Evolutionary conservation across 176 grass and related monocot genomes (phyloP).

Genomic region (Cenchrus americanus): DNA sequence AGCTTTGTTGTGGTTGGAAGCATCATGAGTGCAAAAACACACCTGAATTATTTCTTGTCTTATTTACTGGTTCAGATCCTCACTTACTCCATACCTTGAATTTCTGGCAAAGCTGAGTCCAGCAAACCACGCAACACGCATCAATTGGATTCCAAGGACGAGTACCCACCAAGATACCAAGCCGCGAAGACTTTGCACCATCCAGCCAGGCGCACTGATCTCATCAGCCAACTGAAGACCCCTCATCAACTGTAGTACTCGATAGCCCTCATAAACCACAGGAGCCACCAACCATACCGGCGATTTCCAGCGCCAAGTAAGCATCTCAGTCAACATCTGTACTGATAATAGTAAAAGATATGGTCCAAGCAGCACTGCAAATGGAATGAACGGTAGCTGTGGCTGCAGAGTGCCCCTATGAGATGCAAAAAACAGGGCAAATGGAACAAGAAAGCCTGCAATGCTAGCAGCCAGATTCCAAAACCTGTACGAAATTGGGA

Average conservation of each 20-base stretch:
- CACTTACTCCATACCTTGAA: conserved; percentile 36
- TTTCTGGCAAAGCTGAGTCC: conserved; percentile 54
- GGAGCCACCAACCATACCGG: conserved; percentile 87
- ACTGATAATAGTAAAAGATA: conserved; percentile 81
- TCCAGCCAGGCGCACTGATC: conserved; percentile 78
- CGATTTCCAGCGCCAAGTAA: conserved; percentile 95
- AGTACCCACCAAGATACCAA: conserved; percentile 97
- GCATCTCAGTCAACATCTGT: conserved; percentile 82
- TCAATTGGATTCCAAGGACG: conserved; percentile 88
- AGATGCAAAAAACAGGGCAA: conserved; percentile 60
- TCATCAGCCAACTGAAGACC: conserved; percentile 73
- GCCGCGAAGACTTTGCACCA: conserved; percentile 73
- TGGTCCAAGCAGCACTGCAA: conserved; percentile 73
- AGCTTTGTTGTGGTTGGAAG: not conserved
- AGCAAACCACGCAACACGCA: conserved; percentile 89
- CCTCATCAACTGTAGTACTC: conserved; percentile 93
- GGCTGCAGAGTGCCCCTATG: conserved; percentile 63
- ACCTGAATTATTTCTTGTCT: not conserved
- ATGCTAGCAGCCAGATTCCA: conserved; percentile 78
- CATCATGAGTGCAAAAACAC: not conserved
- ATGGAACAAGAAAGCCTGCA: conserved; percentile 63
- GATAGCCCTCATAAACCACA: conserved; percentile 84
- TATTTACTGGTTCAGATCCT: conserved; percentile 23
- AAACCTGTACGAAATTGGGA: conserved; percentile 59
- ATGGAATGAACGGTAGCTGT: conserved; percentile 62